Percentiles rank a stretch among this genome's conserved stretches.
These are phyloP conservation scores for Lentinula aciculospora DNA, from an alignment of 768 basidiomycete species.

Conservation along the genomic window DNA sequence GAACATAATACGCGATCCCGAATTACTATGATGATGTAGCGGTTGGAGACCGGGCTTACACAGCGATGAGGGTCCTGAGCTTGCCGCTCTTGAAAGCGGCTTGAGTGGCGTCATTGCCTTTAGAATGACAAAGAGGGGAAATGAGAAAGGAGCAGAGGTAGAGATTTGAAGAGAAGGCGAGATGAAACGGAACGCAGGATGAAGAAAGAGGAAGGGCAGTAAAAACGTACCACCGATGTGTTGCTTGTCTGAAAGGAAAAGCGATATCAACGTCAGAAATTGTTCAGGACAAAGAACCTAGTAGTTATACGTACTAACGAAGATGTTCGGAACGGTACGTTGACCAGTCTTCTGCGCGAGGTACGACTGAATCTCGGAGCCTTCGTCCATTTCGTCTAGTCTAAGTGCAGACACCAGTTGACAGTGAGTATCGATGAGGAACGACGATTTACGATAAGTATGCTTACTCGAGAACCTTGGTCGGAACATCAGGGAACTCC, in stretches of 20 bases:
- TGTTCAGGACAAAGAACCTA: neutral
- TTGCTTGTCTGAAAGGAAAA: slow-evolving; percentile 29
- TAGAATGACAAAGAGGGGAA: neutral
- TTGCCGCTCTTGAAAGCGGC: slow-evolving; percentile 24
- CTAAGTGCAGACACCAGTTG: slow-evolving; percentile 28
- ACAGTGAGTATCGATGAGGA: neutral
- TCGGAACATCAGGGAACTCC: slow-evolving; percentile 30
- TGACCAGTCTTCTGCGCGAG: slow-evolving; percentile 59
- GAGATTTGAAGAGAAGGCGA: neutral
- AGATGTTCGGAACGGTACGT: slow-evolving; percentile 72
- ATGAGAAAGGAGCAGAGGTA: neutral
- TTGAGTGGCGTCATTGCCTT: slow-evolving; percentile 34
- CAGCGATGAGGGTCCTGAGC: slow-evolving; percentile 22
- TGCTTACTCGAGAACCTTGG: slow-evolving; percentile 46
- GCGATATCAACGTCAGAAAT: neutral
- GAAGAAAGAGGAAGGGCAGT: neutral
- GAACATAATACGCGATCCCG: too few species aligned
- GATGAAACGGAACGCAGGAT: too few species aligned
- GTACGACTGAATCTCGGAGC: slow-evolving; percentile 59
- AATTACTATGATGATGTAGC: too few species aligned
- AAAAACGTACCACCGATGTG: slow-evolving; percentile 49
- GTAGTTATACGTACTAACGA: slow-evolving; percentile 49
- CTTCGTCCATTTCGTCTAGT: slow-evolving; percentile 56
- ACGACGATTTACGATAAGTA: slow-evolving; percentile 1
- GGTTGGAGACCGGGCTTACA: slow-evolving; percentile 15